Base-by-base conservation (phyloP, 768 basidiomycete species). In the Candolleomyces eurysporus region DNA sequence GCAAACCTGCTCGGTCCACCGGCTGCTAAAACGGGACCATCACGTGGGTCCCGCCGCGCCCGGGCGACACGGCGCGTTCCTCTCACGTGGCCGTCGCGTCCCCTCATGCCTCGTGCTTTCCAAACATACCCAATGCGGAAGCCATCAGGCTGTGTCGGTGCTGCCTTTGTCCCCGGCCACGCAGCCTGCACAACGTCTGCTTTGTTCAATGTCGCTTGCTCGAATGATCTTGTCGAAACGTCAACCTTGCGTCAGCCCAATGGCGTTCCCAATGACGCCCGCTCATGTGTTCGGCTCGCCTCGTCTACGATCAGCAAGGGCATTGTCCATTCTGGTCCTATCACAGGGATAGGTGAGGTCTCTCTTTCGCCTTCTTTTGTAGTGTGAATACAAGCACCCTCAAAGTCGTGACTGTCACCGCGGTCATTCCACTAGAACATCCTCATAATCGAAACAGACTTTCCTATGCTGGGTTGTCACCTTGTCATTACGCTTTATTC, bases 381-480 rank as follows among this genome's bases (percentile, higher is more conserved):
- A 19, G 16, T 51, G 48, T 9, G 19, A 16, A n/a, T 59, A 39
- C 36, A 49, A 21, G 49, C 45, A 59, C 40, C 16, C 32, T 22
- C 31, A 26, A 42, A 32, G 40, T 17, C 31, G 39, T 45, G 45
- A 61, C 19, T 43, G 59, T 60, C 39, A 56, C 54, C 26, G 19
- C 30, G 21, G 46, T 51, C 49, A 31, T 51, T 8, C 30, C 9
- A 21, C 39, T 19, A 39, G 39, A 9, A 36, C 13, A 10, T 4
- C 54, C 54, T 43, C 19, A 40, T 42, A 56, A 42, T 40, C 40
- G 40, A 56, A 40, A 22, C 54, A 39, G 21, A 19, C 16, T 56
- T 56, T 56, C 54, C 54, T 56, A 56, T 56, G 54, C 36, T 32
- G 54, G 54, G 10, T 43, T 42, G 43, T 56, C 54, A 56, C 54